Evolutionary conservation across 2,329 filamentous ascomycete genomes (phyloP).

Genomic region (Aureobasidium leucospermi): DNA sequence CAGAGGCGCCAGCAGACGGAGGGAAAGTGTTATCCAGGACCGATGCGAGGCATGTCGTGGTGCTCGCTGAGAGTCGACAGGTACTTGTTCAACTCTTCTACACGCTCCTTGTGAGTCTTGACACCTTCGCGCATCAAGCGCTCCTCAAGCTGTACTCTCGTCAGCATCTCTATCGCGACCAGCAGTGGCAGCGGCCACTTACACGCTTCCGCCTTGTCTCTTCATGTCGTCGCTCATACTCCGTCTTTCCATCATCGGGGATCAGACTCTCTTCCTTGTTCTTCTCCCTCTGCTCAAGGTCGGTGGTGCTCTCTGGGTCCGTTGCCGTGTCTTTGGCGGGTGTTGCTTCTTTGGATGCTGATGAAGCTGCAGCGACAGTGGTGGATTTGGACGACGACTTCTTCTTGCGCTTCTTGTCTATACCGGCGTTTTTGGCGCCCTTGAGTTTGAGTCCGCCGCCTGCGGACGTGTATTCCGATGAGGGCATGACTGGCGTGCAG

Average conservation of each 20-base stretch:
- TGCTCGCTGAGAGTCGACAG: constrained; percentile 88
- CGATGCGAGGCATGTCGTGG: constrained; percentile 77
- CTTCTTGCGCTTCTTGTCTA: constrained; percentile 60
- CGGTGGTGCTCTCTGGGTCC: neutral
- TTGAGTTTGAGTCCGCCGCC: constrained; percentile 81
- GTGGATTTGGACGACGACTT: constrained; percentile 29
- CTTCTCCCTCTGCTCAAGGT: constrained; percentile 1
- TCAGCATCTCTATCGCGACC: neutral
- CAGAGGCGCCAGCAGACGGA: neutral
- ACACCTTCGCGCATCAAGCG: constrained; percentile 74
- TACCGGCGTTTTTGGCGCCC: constrained; percentile 56
- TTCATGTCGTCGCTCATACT: constrained; percentile 72
- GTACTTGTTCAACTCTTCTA: constrained; percentile 93
- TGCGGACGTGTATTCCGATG: constrained; percentile 65
- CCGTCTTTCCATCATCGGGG: constrained; percentile 57
- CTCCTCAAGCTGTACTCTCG: constrained; percentile 60
- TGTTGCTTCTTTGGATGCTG: constrained; percentile 17
- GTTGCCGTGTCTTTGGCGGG: neutral
- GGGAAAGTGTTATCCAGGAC: constrained; percentile 44
- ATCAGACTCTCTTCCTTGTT: constrained; percentile 12
- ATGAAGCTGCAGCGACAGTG: constrained; percentile 16
- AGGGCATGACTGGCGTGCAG: constrained; percentile 47
- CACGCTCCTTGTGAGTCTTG: constrained; percentile 94
- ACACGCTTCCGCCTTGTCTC: constrained; percentile 76
- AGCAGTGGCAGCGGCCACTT: constrained; percentile 31